Conservation (phyloP, 768 basidiomycete species). For the Kwoniella europaea region DNA sequence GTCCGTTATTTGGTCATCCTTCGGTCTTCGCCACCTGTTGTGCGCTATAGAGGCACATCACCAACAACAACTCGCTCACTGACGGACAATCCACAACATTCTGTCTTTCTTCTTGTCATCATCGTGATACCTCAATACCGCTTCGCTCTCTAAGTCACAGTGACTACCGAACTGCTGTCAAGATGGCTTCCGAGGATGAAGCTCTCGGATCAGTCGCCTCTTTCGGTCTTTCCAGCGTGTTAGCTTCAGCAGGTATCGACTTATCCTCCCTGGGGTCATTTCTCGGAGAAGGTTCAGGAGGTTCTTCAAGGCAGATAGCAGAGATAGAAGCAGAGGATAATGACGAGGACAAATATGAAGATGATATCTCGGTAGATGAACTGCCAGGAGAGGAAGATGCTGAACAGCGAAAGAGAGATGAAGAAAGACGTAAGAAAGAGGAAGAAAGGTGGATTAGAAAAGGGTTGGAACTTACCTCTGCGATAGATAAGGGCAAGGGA, state of each 20-base stretch:
- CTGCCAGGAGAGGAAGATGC: slow-evolving; percentile 32
- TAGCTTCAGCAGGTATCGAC: slow-evolving; percentile 41
- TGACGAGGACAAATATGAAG: slow-evolving; percentile 40
- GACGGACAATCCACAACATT: too few relatives aligned
- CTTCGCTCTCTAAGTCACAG: too few relatives aligned
- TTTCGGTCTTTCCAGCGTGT: slow-evolving; percentile 36
- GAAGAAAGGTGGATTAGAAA: slow-evolving; percentile 27
- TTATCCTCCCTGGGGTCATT: slow-evolving; percentile 29
- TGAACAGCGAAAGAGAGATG: slow-evolving; percentile 18
- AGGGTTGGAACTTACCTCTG: slow-evolving; percentile 19
- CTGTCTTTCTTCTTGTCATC: not conserved
- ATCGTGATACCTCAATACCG: not conserved
- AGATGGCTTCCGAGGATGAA: slow-evolving; percentile 35
- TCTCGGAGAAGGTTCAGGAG: slow-evolving; percentile 26
- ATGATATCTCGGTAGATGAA: slow-evolving; percentile 35
- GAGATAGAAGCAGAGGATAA: slow-evolving; percentile 45
- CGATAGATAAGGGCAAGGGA: slow-evolving; percentile 11
- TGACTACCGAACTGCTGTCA: not conserved
- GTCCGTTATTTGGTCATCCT: not conserved
- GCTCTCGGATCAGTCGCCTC: slow-evolving; percentile 30
- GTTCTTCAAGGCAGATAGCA: slow-evolving; percentile 22
- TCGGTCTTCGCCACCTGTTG: not conserved
- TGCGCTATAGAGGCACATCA: not conserved
- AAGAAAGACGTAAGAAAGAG: slow-evolving; percentile 27
- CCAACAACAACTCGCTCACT: not conserved